Base-by-base conservation (phyloP, 768 basidiomycete species). In the Rhizopogon vulgaris region DNA sequence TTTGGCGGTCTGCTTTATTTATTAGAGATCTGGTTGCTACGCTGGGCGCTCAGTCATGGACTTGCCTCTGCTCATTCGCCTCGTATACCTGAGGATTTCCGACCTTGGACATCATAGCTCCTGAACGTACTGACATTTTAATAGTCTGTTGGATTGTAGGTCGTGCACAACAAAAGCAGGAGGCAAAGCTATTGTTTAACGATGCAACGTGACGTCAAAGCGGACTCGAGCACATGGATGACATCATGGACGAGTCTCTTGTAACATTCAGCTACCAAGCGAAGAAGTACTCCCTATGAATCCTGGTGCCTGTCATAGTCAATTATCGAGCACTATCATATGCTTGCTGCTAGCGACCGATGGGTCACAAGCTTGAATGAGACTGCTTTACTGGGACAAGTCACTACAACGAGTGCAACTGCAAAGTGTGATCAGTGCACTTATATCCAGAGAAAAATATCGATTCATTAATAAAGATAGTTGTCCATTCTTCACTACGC, bases 81-180 rank as follows among this genome's bases (percentile, higher is more conserved):
- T 76, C 68, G 63, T 79, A 75, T 38, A 74, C 65, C 28, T 78
- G 78, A 2, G 69, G 59, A 55, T 73, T 76, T n/a, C 76, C 77
- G 39, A 75, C 73, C 48, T 74, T 75, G 42, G 78, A 78, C 61
- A 73, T 72, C 77, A 79, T 79, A 54, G 76, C 64, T 12, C 67
- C 63, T 9, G 65, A 63, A 49, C 52, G 57, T 39, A 38, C 43
- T 36, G 49, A 51, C 50, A 24, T 55, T 24, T 56, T 49, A 17
- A 12, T 38, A 15, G 36, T 47, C 38, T 25, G 48, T 17, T 34
- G 11, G 9, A 45, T 28, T 17, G 17, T 28, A 6, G 15, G 2
- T 14, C 22, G 17, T 4, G 15, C 49, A 38, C 43, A 24, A 42
- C 17, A 15, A 28, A 8, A 28, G 41, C 28, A 14, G 41, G 24